Evolutionary conservation across 768 basidiomycete species (phyloP).

Genomic region (Mycena rosella): DNA sequence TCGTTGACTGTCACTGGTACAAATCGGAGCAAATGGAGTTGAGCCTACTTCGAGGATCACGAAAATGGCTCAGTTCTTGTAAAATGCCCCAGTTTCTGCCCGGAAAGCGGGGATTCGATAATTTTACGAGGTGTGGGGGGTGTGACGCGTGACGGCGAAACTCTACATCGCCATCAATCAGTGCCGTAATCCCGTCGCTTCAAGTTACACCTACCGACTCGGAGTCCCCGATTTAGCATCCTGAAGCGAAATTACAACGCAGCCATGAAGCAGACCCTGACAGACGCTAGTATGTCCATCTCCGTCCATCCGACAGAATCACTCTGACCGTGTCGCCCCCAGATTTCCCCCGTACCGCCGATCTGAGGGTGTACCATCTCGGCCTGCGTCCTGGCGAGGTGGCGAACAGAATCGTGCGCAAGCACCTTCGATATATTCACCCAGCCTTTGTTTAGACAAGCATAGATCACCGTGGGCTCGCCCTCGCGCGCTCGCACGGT

Average conservation of each 20-base stretch:
- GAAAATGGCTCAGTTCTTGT: not conserved
- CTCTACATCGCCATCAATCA: not conserved
- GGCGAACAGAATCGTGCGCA: conserved; percentile 80
- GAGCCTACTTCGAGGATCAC: too few relatives aligned
- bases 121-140: not conserved
- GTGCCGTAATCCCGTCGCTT: conserved; percentile 1
- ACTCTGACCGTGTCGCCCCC: conserved; percentile 9
- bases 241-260: conserved; percentile 12
- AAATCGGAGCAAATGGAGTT: too few relatives aligned
- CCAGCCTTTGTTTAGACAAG: conserved; percentile 1
- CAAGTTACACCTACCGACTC: not conserved
- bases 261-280: conserved; percentile 77
- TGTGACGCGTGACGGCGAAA: conserved; percentile 4
- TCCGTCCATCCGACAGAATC: conserved; percentile 16
- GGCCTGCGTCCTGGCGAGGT: conserved; percentile 83
- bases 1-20: too few relatives aligned
- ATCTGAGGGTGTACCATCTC: conserved; percentile 84
- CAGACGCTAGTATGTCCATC: conserved; percentile 68
- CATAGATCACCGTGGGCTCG: conserved; percentile 77
- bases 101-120: not conserved
- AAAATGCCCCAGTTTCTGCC: not conserved
- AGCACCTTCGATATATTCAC: conserved; percentile 3
- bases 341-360: conserved; percentile 85
- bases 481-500: conserved; percentile 74
- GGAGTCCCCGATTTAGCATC: conserved; percentile 19